Percentiles rank a stretch among this genome's conserved stretches.
phyloP scores from a whole-genome alignment of 768 basidiomycete genomes.

The Chlorophyllum brunneum region DNA sequence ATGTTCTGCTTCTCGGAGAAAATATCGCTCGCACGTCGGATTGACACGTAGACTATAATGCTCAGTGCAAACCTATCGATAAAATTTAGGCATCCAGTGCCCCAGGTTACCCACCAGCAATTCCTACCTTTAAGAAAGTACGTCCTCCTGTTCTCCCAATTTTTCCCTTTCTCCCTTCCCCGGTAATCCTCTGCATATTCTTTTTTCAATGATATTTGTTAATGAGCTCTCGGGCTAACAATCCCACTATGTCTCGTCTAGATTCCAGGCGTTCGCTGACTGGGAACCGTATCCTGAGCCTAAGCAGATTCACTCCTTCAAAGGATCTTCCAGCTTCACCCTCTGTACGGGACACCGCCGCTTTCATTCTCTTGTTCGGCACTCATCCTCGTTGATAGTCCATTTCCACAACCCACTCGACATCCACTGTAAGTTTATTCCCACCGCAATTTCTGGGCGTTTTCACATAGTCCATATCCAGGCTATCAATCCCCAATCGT shows the following conservation, averaged over 20 bases:
- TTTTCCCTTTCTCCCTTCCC: not conserved
- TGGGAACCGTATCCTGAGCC: not conserved
- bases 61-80: not conserved
- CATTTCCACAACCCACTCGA: not conserved
- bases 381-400: not conserved
- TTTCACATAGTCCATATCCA: not conserved
- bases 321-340: not conserved
- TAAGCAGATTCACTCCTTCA: not conserved
- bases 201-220: not conserved
- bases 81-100: not conserved
- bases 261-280: not conserved
- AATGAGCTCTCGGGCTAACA: conserved; percentile 7
- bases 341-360: not conserved
- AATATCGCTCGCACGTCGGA: conserved; percentile 30
- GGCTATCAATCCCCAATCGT: conserved; percentile 9
- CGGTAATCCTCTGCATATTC: not conserved
- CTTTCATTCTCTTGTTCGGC: not conserved
- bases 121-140: conserved; percentile 6
- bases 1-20: conserved; percentile 22
- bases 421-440: not conserved
- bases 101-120: not conserved
- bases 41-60: conserved; percentile 30
- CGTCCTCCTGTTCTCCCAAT: not conserved
- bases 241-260: not conserved
- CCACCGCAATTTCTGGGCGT: not conserved